Percentiles rank a stretch among this genome's conserved stretches.
phyloP scores from a whole-genome alignment of 495 filamentous ascomycete genomes.

The Cercophora samala region DNA sequence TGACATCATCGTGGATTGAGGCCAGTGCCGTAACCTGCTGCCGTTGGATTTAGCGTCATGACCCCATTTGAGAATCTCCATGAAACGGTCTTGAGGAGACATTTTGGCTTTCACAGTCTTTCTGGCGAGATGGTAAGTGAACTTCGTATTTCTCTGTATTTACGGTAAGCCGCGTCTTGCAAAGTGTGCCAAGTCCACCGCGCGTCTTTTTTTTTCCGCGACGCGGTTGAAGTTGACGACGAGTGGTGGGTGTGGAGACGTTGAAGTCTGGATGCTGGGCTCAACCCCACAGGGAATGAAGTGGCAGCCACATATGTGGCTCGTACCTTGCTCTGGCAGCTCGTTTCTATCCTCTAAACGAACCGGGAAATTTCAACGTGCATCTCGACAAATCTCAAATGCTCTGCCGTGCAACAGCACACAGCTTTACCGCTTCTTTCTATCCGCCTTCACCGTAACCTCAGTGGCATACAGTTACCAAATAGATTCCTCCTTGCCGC shows the following conservation, averaged over 20 bases:
- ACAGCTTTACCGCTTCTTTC: constrained; percentile 8
- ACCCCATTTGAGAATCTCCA: background rate
- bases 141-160: background rate
- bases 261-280: background rate
- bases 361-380: background rate
- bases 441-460: constrained; percentile 6
- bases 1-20: background rate
- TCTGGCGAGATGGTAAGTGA: background rate
- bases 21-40: background rate
- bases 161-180: background rate
- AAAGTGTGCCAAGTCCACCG: background rate
- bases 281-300: background rate
- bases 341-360: background rate
- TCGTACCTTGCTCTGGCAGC: background rate
- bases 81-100: background rate
- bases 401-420: background rate
- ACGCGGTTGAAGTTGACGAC: background rate
- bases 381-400: background rate
- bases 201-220: background rate
- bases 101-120: background rate
- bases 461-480: background rate
- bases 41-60: background rate
- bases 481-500: constrained; percentile 2
- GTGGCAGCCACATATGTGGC: background rate
- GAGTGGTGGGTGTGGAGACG: background rate